phyloP scores from a whole-genome alignment of 305 asterid genomes.

The Caryopteris hybrid region DNA sequence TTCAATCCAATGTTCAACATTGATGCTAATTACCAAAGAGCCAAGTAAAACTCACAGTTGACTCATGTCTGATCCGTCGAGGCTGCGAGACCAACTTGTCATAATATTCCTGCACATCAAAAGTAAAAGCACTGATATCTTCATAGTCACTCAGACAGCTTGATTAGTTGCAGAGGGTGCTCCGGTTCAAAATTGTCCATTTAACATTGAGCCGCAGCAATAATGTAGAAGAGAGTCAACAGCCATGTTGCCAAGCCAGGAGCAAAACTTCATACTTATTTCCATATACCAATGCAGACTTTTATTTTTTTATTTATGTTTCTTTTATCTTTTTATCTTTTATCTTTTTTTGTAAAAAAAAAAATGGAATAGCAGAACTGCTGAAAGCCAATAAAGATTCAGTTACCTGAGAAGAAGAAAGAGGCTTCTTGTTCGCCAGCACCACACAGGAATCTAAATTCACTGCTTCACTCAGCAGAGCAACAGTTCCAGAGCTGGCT shows the following conservation, averaged over 20 bases:
- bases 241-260: not conserved
- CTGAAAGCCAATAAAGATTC: not conserved
- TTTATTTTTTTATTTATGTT: too few species aligned
- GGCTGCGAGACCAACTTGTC: slow-evolving; percentile 73
- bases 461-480: slow-evolving; percentile 46
- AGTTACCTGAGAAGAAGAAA: slow-evolving; percentile 69
- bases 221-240: slow-evolving; percentile 2
- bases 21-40: slow-evolving; percentile 17
- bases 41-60: slow-evolving; percentile 61
- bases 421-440: slow-evolving; percentile 94
- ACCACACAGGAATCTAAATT: slow-evolving; percentile 66
- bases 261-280: not conserved
- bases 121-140: slow-evolving; percentile 1
- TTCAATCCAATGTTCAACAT: not conserved
- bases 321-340: too few species aligned
- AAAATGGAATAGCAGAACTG: not conserved
- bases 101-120: slow-evolving; percentile 62
- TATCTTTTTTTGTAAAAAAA: too few species aligned
- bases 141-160: not conserved
- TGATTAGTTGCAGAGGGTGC: not conserved
- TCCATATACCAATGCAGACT: not conserved
- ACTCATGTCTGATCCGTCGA: slow-evolving; percentile 74
- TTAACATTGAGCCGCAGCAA: slow-evolving; percentile 2
- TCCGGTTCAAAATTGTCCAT: not conserved
- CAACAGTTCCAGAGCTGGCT: slow-evolving; percentile 80